These are phyloP conservation scores for Irpex sp. DNA, from an alignment of 1,284 basidiomycete species.

Conservation along the genomic window DNA sequence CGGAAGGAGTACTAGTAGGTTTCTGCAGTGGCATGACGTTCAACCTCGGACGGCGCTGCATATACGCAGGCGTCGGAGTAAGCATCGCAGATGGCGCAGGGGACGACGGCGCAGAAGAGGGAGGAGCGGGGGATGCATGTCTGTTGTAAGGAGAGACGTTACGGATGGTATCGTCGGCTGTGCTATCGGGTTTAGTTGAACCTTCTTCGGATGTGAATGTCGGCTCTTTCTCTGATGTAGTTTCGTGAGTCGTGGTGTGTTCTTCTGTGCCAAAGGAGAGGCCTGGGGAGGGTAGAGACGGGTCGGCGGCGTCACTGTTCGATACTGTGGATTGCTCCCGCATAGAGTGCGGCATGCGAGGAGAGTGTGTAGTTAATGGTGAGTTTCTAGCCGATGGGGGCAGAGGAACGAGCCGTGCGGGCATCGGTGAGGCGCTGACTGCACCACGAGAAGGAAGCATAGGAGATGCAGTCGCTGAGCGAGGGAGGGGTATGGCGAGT, in stretches of 20 bases:
- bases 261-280: slow-evolving; percentile 6
- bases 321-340: not conserved
- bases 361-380: slow-evolving; percentile 1
- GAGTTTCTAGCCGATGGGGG: slow-evolving; percentile 15
- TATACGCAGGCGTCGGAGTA: slow-evolving; percentile 64
- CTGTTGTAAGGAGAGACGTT: slow-evolving; percentile 3
- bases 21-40: slow-evolving; percentile 32
- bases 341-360: not conserved
- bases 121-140: slow-evolving; percentile 25
- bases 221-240: slow-evolving; percentile 38
- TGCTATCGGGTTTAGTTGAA: slow-evolving; percentile 12
- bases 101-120: slow-evolving; percentile 41
- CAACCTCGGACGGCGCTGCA: slow-evolving; percentile 57
- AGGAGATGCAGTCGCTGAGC: slow-evolving; percentile 51
- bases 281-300: slow-evolving; percentile 7
- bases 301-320: not conserved
- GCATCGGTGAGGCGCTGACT: slow-evolving; percentile 4
- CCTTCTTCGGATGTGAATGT: slow-evolving; percentile 63
- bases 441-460: slow-evolving; percentile 14
- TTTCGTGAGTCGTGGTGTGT: not conserved
- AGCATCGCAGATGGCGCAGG: slow-evolving; percentile 31
- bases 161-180: slow-evolving; percentile 3
- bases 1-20: slow-evolving; percentile 21
- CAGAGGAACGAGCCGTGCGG: slow-evolving; percentile 14
- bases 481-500: slow-evolving; percentile 50